A percentile compares a stretch with the other conserved stretches of the same genome.
phyloP scores from a whole-genome alignment of 495 filamentous ascomycete species.

The Talaromyces thailandensis region DNA sequence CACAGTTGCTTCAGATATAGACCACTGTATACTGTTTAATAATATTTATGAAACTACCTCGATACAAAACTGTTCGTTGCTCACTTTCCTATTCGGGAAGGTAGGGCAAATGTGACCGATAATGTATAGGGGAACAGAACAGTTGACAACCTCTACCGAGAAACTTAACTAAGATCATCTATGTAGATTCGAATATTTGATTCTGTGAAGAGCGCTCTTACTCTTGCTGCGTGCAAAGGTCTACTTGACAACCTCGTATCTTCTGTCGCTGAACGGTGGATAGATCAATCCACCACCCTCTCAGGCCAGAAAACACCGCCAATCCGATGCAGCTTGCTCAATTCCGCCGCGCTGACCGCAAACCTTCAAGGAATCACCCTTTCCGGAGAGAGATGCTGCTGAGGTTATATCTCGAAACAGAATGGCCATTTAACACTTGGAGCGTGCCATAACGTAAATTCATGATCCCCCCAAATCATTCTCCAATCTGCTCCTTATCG shows the following conservation, averaged over 20 bases:
- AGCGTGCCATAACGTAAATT: constrained; percentile 47
- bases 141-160: not conserved
- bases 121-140: not conserved
- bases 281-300: constrained; percentile 46
- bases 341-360: constrained; percentile 47
- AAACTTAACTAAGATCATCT: not conserved
- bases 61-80: not conserved
- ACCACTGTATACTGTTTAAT: not conserved
- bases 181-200: not conserved
- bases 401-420: constrained; percentile 53
- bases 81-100: not conserved
- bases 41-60: not conserved
- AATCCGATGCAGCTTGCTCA: constrained; percentile 58
- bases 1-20: not conserved
- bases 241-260: not conserved
- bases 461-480: constrained; percentile 52
- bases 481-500: constrained; percentile 40
- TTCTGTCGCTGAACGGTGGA: too few relatives aligned
- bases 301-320: constrained; percentile 53
- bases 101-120: not conserved
- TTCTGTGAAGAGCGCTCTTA: not conserved
- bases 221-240: not conserved
- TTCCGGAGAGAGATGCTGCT: constrained; percentile 33
- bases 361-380: constrained; percentile 51
- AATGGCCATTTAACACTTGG: constrained; percentile 53